Percentiles rank a stretch among this genome's conserved stretches.
These are phyloP conservation scores for Alliaria petiolata DNA, from an alignment of 345 rosid genomes.

Conservation along the genomic window DNA sequence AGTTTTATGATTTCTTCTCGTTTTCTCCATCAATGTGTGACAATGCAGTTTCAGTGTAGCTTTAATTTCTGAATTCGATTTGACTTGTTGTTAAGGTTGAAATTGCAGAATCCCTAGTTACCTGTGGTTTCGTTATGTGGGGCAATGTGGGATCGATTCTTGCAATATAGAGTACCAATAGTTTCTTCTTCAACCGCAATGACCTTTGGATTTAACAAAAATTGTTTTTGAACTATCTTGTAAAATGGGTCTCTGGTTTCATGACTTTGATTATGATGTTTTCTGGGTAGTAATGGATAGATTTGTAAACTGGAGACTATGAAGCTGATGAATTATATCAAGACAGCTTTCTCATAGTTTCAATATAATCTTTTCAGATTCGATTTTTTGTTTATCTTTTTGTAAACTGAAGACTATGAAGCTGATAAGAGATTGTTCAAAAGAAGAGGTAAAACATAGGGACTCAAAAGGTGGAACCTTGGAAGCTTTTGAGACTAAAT, in stretches of 20 bases:
- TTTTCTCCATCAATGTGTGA: background rate
- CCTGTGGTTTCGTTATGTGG: background rate
- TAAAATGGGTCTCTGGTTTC: background rate
- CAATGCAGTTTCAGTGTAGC: background rate
- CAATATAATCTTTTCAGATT: background rate
- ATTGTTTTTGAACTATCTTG: background rate
- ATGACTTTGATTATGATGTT: background rate
- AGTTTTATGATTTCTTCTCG: background rate
- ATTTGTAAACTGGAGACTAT: too few relatives aligned
- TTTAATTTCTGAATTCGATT: background rate
- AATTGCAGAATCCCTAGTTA: background rate
- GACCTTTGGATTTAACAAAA: background rate
- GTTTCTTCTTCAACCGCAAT: background rate
- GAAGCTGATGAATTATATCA: background rate
- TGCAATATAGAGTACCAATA: background rate
- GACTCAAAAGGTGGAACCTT: background rate
- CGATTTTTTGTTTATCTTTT: too few relatives aligned
- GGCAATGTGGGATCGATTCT: slow-evolving; percentile 6
- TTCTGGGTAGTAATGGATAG: background rate
- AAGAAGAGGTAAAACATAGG: background rate
- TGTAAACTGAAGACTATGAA: too few relatives aligned
- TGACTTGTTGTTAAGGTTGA: background rate
- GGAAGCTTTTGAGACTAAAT: background rate
- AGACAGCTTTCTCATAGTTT: background rate
- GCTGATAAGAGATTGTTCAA: background rate